Conservation (phyloP, 768 basidiomycete species). For the Amanita rubescens region DNA sequence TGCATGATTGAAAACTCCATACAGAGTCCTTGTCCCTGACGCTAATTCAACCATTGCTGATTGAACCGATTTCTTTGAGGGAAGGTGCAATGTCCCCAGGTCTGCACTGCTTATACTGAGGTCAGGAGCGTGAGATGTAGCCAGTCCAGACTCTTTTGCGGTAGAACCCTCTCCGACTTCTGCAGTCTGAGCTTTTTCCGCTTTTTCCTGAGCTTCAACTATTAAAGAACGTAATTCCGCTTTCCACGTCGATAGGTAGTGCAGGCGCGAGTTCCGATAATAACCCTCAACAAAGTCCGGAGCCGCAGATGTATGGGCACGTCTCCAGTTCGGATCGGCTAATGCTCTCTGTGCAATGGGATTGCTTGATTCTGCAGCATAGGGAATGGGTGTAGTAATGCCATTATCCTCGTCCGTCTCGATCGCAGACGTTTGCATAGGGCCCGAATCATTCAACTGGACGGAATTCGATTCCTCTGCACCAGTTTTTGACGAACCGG, state of each 20-base stretch:
- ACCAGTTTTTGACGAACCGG: not conserved
- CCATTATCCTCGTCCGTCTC: constrained; percentile 18
- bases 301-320: constrained; percentile 79
- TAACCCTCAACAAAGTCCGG: constrained; percentile 84
- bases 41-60: not conserved
- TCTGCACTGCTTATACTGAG: constrained; percentile 50
- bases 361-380: constrained; percentile 66
- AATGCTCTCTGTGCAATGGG: constrained; percentile 70
- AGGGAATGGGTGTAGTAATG: constrained; percentile 48
- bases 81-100: constrained; percentile 14
- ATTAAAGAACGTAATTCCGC: constrained; percentile 79
- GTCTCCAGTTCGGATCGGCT: constrained; percentile 80
- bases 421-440: not conserved
- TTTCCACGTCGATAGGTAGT: constrained; percentile 90
- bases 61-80: not conserved
- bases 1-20: not conserved
- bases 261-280: constrained; percentile 83
- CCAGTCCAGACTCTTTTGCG: constrained; percentile 16
- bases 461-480: not conserved
- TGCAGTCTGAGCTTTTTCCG: constrained; percentile 31
- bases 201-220: constrained; percentile 67
- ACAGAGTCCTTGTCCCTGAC: not conserved
- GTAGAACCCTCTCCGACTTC: constrained; percentile 14
- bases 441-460: constrained; percentile 19
- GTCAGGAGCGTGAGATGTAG: not conserved